Percentiles rank a stretch among this genome's conserved stretches.
phyloP scores from a whole-genome alignment of 345 rosid species.

The Brassica incana region DNA sequence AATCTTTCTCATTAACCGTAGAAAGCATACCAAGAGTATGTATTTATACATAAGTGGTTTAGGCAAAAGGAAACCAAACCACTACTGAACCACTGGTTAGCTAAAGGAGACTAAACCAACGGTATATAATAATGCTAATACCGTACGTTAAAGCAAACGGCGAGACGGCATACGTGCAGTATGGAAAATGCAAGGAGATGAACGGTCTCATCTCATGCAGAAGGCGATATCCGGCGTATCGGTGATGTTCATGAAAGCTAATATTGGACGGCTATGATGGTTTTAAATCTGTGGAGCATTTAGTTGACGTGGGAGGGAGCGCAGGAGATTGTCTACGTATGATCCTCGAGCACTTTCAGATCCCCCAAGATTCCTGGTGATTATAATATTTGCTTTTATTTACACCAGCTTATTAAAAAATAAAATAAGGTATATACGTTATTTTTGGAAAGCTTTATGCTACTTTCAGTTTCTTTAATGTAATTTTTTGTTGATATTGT shows the following conservation, averaged over 20 bases:
- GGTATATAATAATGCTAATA: too few species aligned
- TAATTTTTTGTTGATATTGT: too few species aligned
- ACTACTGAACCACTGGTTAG: too few species aligned
- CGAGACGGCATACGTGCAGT: slow-evolving; percentile 66
- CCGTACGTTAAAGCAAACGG: slow-evolving; percentile 56
- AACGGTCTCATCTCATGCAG: slow-evolving; percentile 61
- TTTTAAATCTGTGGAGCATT: slow-evolving; percentile 48
- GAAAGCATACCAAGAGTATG: too few species aligned
- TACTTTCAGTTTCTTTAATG: neutral
- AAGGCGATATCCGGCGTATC: slow-evolving; percentile 92
- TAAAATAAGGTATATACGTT: too few species aligned
- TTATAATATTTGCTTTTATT: too few species aligned
- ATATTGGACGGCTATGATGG: slow-evolving; percentile 70
- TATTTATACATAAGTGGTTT: too few species aligned
- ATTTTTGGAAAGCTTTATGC: neutral
- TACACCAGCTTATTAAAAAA: too few species aligned
- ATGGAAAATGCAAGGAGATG: slow-evolving; percentile 81
- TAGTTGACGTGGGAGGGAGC: slow-evolving; percentile 96
- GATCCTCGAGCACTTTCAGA: slow-evolving; percentile 59
- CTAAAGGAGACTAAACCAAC: too few species aligned
- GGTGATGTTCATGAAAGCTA: slow-evolving; percentile 78
- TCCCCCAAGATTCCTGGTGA: slow-evolving; percentile 69
- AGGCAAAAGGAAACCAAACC: too few species aligned
- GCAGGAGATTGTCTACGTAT: slow-evolving; percentile 89
- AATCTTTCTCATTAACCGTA: too few species aligned